These are phyloP conservation scores for Piloderma croceum DNA, from an alignment of 768 basidiomycete genomes.

Conservation along the genomic window DNA sequence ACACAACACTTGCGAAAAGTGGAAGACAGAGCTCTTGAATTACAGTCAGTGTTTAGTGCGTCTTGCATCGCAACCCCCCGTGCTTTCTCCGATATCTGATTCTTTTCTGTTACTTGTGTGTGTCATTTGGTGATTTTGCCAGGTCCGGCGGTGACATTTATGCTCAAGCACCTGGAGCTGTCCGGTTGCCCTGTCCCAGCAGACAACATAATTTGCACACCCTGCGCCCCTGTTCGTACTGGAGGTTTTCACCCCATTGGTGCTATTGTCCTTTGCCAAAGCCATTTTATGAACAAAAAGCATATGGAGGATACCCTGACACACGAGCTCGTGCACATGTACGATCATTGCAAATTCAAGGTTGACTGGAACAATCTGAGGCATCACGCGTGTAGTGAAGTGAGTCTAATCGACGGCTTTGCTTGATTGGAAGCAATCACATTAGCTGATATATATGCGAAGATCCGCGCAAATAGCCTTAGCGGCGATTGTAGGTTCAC, in stretches of 20 bases:
- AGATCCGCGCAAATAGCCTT: conserved; percentile 94
- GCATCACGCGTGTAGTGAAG: conserved; percentile 97
- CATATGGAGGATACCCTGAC: conserved; percentile 92
- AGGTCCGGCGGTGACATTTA: conserved; percentile 88
- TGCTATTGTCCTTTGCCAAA: conserved; percentile 80
- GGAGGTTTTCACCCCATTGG: conserved; percentile 86
- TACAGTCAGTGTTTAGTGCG: conserved; percentile 52
- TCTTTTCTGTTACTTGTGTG: conserved; percentile 4
- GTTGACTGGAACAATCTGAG: conserved; percentile 87
- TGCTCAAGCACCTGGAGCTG: conserved; percentile 83
- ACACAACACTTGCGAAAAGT: conserved; percentile 61
- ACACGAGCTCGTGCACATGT: conserved; percentile 94
- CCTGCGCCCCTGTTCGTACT: conserved; percentile 67
- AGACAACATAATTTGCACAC: conserved; percentile 74
- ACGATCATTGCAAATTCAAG: conserved; percentile 92
- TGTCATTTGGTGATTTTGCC: conserved; percentile 1
- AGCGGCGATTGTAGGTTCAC: conserved; percentile 89
- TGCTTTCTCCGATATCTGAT: conserved; percentile 1
- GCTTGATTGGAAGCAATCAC: neutral
- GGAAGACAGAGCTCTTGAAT: conserved; percentile 61
- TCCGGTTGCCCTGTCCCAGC: conserved; percentile 67
- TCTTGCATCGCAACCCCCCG: conserved; percentile 8
- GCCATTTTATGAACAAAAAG: conserved; percentile 69
- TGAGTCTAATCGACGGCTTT: conserved; percentile 42
- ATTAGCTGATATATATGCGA: conserved; percentile 6